Conservation (phyloP, 2,329 filamentous ascomycete genomes). For the Dichotomopilus funicola region DNA sequence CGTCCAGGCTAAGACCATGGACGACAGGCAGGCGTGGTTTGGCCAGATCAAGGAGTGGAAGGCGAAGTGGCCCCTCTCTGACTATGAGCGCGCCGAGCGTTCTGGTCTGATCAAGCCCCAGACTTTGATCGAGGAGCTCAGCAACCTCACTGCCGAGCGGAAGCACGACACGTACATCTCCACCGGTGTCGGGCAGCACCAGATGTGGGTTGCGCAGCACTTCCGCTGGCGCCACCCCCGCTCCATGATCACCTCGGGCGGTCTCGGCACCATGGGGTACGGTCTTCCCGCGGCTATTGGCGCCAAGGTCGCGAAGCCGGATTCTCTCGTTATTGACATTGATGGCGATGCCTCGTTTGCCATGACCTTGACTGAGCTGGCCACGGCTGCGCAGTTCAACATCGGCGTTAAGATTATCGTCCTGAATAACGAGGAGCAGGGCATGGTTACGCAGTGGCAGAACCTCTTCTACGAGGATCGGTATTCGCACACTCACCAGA, state of each 20-base stretch:
- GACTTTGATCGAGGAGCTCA: conserved; percentile 83
- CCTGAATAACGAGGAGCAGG: conserved; percentile 95
- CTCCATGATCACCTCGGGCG: conserved; percentile 93
- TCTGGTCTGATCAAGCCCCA: conserved; percentile 89
- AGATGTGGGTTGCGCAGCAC: conserved; percentile 98
- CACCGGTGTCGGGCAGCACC: conserved; percentile 94
- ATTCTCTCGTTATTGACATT: conserved; percentile 87
- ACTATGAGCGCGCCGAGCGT: conserved; percentile 71
- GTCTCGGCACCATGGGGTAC: conserved; percentile 92
- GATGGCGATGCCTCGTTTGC: conserved; percentile 98
- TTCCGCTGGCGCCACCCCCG: conserved; percentile 90
- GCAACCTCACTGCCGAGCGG: conserved; percentile 69
- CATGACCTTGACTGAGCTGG: conserved; percentile 96
- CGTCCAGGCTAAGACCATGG: conserved; percentile 55
- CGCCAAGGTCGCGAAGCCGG: conserved; percentile 72
- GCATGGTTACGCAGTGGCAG: conserved; percentile 99
- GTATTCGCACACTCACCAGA: conserved; percentile 86
- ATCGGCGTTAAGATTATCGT: conserved; percentile 94
- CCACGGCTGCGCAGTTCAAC: conserved; percentile 89
- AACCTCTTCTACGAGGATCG: conserved; percentile 95
- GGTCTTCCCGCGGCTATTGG: conserved; percentile 93
- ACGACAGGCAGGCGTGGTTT: conserved; percentile 78
- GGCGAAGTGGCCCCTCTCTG: conserved; percentile 73
- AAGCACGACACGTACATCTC: conserved; percentile 83
- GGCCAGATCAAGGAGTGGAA: conserved; percentile 88